Percentiles rank a stretch among this genome's conserved stretches.
phyloP scores from a whole-genome alignment of 2,329 filamentous ascomycete genomes.

The Rhynchosporium agropyri region DNA sequence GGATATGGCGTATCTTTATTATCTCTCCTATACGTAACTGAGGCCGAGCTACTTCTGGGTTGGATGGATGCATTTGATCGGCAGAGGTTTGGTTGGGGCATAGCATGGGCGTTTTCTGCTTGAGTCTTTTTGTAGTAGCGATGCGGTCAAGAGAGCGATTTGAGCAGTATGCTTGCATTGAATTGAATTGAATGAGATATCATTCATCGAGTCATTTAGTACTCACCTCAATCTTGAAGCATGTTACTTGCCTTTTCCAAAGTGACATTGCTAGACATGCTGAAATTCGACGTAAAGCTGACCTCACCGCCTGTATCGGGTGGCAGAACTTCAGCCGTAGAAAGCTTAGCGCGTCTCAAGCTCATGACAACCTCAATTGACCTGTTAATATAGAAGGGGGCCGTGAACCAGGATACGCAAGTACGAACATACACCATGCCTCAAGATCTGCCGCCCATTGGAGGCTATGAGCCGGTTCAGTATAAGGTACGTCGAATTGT shows the following conservation, averaged over 20 bases:
- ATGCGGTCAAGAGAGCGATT: not conserved
- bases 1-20: slow-evolving; percentile 13
- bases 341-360: slow-evolving; percentile 1
- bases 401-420: not conserved
- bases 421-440: slow-evolving; percentile 65
- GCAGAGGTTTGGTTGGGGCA: not conserved
- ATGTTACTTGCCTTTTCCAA: no score
- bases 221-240: not conserved
- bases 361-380: slow-evolving; percentile 7
- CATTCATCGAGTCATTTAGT: not conserved
- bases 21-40: not conserved
- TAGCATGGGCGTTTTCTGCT: slow-evolving; percentile 14
- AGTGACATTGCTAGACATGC: no score
- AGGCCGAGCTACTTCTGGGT: slow-evolving; percentile 5
- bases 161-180: not conserved
- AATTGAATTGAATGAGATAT: not conserved
- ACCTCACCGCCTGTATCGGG: not conserved
- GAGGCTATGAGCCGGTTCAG: slow-evolving; percentile 95
- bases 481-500: slow-evolving; percentile 72
- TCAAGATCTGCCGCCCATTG: slow-evolving; percentile 94
- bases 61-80: slow-evolving; percentile 1
- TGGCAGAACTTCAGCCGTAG: not conserved
- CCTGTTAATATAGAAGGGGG: not conserved
- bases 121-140: not conserved
- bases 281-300: not conserved